Evolutionary conservation across 805 yeast genomes (phyloP).

Genomic region (Pichia gijzeniarum): DNA sequence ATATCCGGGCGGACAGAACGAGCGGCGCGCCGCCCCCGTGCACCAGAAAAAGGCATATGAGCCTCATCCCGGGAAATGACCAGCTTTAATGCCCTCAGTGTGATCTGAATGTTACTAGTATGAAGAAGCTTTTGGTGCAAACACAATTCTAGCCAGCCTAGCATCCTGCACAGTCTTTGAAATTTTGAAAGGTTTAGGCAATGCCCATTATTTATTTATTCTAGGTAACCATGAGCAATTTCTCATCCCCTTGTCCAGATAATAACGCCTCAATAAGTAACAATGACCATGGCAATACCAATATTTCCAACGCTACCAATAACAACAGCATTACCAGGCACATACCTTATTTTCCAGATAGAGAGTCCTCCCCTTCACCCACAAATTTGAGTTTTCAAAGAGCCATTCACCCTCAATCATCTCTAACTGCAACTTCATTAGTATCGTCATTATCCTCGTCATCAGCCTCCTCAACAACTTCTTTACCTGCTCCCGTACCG

Average conservation of each 20-base stretch:
- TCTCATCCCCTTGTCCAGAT: background rate
- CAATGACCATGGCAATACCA: background rate
- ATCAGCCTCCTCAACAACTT: background rate
- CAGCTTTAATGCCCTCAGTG: too few relatives aligned
- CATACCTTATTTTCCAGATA: background rate
- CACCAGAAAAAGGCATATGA: too few relatives aligned
- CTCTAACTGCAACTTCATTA: background rate
- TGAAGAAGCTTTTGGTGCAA: too few relatives aligned
- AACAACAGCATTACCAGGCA: background rate
- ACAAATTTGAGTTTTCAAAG: background rate
- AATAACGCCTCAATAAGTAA: background rate
- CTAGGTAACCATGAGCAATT: background rate
- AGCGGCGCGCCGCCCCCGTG: too few relatives aligned
- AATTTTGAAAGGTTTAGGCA: too few relatives aligned
- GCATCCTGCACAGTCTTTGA: too few relatives aligned
- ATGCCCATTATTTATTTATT: too few relatives aligned
- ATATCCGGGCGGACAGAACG: too few relatives aligned
- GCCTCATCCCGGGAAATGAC: too few relatives aligned
- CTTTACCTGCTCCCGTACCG: slow-evolving; percentile 8
- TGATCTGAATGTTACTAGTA: too few relatives aligned
- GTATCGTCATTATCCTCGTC: background rate
- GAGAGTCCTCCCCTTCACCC: slow-evolving; percentile 7
- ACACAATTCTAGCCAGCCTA: too few relatives aligned
- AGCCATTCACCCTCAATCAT: background rate
- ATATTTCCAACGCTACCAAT: background rate